Evolutionary conservation across 2,329 filamentous ascomycete species (phyloP), one percentile per base, ranked within the genome.

Genomic region (Aspergillus japonicus): DNA sequence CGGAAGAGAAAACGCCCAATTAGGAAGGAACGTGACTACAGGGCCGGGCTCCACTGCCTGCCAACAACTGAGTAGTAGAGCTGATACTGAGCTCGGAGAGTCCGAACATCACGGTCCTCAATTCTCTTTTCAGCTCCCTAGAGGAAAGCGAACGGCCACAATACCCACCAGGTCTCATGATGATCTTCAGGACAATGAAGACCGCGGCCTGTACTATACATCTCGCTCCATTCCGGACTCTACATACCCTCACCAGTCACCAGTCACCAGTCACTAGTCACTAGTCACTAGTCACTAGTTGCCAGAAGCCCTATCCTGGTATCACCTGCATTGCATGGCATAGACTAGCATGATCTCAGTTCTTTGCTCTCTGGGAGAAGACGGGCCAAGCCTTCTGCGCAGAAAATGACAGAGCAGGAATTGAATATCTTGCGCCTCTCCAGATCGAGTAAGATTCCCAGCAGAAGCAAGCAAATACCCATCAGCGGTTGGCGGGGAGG

Each of bases 271-370:
- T 21, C 23, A 3, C 7, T 8, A 29, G 7, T 29, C 26, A 29
- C 47, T 42, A 4, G 12, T 12, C 23, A 3, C 7, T 29, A 29
- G 7, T 29, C 26, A 29, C 47, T 47, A 4, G 12, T 12, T 35
- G 31, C 23, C 42, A 42, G 35, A 54, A 48, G 42, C 44, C 47
- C 29, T 50, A 67, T 62, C 65, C 65, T 60, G 54, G 65, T 50
- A 63, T 59, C 47, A 48, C 62, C 33, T 65, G 62, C 62, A 66
- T 62, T 49, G 35, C 52, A 62, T 58, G 52, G 60, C 57, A 60
- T 56, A 50, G 33, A 47, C 60, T 62, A 54, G 58, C 55, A 59
- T 61, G 42, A 58, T 56, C 31, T 26, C 21, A 54, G 55, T 50
- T 39, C 56, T 56, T 54, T 50, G 48, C 35, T 19, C 26, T 26